These are phyloP conservation scores for Ceratocystis papillata DNA, from an alignment of 2,329 filamentous ascomycete species.

Conservation along the genomic window DNA sequence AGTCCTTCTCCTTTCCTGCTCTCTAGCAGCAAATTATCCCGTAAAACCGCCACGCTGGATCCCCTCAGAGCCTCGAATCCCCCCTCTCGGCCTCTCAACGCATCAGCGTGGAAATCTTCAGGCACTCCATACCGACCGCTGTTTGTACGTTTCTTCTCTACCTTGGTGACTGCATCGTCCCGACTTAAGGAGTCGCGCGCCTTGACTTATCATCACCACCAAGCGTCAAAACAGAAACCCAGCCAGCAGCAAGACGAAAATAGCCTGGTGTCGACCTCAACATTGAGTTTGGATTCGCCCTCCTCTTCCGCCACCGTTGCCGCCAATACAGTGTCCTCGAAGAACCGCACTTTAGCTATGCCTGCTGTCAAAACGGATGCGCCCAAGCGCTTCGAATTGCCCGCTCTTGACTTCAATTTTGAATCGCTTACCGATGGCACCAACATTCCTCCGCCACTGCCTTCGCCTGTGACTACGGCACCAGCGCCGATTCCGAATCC, in stretches of 20 bases:
- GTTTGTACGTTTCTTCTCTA: constrained; percentile 23
- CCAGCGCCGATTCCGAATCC: not conserved
- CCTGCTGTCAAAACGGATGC: constrained; percentile 18
- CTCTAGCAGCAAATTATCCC: constrained; percentile 12
- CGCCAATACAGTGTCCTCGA: not conserved
- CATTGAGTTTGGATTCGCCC: not conserved
- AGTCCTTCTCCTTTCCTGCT: not conserved
- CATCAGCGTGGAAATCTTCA: constrained; percentile 23
- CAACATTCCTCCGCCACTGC: constrained; percentile 47
- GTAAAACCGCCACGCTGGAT: constrained; percentile 23
- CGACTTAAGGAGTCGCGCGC: constrained; percentile 21
- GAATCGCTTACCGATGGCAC: constrained; percentile 50
- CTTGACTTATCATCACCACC: constrained; percentile 20
- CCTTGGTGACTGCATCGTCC: constrained; percentile 21
- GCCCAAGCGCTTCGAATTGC: constrained; percentile 41
- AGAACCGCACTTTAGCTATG: constrained; percentile 18
- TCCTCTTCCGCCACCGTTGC: too few relatives aligned
- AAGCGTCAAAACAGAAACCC: constrained; percentile 8
- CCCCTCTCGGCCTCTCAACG: constrained; percentile 20
- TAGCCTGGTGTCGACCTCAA: constrained; percentile 8
- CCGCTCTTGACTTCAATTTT: constrained; percentile 48
- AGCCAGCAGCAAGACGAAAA: not conserved
- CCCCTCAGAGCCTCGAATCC: constrained; percentile 22
- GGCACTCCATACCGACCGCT: constrained; percentile 20
- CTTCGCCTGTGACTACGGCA: constrained; percentile 38